Evolutionary conservation across 1,284 basidiomycete genomes (phyloP).

Genomic region (Bondarzewia mesenterica): DNA sequence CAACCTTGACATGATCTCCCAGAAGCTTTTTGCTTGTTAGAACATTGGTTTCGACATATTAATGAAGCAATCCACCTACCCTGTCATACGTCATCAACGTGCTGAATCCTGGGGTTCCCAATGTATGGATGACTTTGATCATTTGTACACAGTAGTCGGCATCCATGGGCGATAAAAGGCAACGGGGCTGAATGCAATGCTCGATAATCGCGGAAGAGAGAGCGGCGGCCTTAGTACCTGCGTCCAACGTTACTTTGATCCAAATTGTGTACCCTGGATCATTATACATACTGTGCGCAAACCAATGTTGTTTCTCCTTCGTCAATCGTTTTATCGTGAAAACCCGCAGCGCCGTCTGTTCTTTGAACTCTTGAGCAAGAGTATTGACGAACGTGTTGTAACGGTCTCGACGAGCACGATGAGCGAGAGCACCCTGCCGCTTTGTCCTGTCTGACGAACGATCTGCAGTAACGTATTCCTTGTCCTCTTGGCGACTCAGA

Average conservation of each 20-base stretch:
- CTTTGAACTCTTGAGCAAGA: conserved; percentile 64
- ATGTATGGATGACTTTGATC: conserved; percentile 79
- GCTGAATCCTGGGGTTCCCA: conserved; percentile 83
- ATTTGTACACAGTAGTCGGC: conserved; percentile 92
- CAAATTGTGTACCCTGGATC: neutral
- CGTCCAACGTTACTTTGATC: neutral
- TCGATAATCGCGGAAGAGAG: conserved; percentile 70
- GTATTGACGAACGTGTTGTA: conserved; percentile 47
- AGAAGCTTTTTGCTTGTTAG: conserved; percentile 48
- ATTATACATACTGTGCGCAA: conserved; percentile 49
- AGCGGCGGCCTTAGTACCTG: conserved; percentile 39
- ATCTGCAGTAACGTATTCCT: conserved; percentile 48
- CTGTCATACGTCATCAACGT: conserved; percentile 84
- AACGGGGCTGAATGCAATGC: conserved; percentile 89
- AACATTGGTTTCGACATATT: neutral
- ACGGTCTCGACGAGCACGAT: conserved; percentile 54
- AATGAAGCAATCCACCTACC: conserved; percentile 33
- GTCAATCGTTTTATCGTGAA: conserved; percentile 72
- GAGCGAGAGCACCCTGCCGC: conserved; percentile 43
- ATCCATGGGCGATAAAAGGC: conserved; percentile 90
- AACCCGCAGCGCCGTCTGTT: conserved; percentile 62
- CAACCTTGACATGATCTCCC: conserved; percentile 74
- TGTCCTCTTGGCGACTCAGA: conserved; percentile 56
- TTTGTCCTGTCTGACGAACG: conserved; percentile 55
- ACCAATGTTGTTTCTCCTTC: conserved; percentile 86